A percentile compares a stretch with the other conserved stretches of the same genome.
Evolutionary conservation across 768 basidiomycete species (phyloP).

Genomic region (Trametes cubensis): DNA sequence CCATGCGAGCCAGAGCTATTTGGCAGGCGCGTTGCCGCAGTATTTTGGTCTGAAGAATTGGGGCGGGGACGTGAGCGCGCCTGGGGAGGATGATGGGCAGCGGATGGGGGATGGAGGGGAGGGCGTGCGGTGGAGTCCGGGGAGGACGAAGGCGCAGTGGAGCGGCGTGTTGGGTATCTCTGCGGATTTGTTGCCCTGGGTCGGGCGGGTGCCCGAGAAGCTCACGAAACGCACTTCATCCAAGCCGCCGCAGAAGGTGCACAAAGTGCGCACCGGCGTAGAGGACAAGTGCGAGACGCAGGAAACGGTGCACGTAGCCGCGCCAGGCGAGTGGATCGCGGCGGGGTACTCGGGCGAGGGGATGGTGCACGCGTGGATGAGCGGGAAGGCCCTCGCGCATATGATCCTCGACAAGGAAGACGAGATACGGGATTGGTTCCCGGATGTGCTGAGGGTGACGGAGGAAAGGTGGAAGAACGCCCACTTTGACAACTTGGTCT

Average conservation of each 20-base stretch:
- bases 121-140: constrained; percentile 41
- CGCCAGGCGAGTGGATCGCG: constrained; percentile 70
- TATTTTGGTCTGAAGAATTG: constrained; percentile 54
- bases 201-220: constrained; percentile 58
- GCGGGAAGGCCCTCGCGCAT: constrained; percentile 57
- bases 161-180: constrained; percentile 66
- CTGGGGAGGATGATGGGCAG: background rate
- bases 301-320: constrained; percentile 24
- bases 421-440: constrained; percentile 48
- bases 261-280: background rate
- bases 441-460: constrained; percentile 49
- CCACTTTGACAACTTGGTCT: constrained; percentile 39
- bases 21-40: constrained; percentile 52
- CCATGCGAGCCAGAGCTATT: constrained; percentile 43
- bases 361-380: constrained; percentile 72
- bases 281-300: background rate
- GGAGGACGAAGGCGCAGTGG: constrained; percentile 60
- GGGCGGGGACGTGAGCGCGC: constrained; percentile 42
- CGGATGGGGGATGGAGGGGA: constrained; percentile 2
- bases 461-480: constrained; percentile 52
- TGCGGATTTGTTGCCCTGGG: constrained; percentile 67
- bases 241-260: background rate
- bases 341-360: constrained; percentile 76
- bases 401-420: constrained; percentile 54
- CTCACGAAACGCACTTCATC: constrained; percentile 47